Conservation (phyloP, 805 yeast genomes). For the Saturnispora zaruensis region DNA sequence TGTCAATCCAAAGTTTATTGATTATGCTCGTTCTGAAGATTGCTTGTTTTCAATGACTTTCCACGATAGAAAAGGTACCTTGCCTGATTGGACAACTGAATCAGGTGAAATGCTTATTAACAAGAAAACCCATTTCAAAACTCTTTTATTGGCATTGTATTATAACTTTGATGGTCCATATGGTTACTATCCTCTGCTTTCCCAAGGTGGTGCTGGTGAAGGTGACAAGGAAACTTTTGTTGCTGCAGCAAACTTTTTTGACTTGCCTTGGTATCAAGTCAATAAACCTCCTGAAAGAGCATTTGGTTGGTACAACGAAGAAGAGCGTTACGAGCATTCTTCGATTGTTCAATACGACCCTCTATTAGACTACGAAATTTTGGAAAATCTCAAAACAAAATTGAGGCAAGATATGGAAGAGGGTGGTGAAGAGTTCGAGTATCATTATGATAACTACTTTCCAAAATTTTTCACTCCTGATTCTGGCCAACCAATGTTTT, state of each 20-base stretch:
- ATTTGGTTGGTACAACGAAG: slow-evolving; percentile 27
- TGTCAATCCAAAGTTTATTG: slow-evolving; percentile 25
- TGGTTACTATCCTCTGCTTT: slow-evolving; percentile 58
- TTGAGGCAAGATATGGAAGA: slow-evolving; percentile 19
- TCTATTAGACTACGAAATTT: slow-evolving; percentile 22
- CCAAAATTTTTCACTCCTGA: slow-evolving; percentile 21
- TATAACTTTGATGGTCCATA: slow-evolving; percentile 61
- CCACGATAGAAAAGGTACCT: slow-evolving; percentile 59
- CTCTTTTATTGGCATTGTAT: slow-evolving; percentile 51
- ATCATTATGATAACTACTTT: slow-evolving; percentile 24
- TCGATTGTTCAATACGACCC: slow-evolving; percentile 31
- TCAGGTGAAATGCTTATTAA: slow-evolving; percentile 62
- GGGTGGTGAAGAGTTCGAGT: slow-evolving; percentile 20
- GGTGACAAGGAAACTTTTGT: slow-evolving; percentile 76
- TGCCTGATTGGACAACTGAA: slow-evolving; percentile 64
- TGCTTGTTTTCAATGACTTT: slow-evolving; percentile 32
- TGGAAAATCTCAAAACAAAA: slow-evolving; percentile 19
- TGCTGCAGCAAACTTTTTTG: slow-evolving; percentile 54
- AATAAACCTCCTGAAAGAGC: slow-evolving; percentile 31
- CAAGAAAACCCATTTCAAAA: slow-evolving; percentile 49
- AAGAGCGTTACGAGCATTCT: slow-evolving; percentile 28
- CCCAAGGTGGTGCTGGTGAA: slow-evolving; percentile 71
- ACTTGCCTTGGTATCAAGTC: slow-evolving; percentile 45
- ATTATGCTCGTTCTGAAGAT: slow-evolving; percentile 30
- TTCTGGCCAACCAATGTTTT: slow-evolving; percentile 28